Evolutionary conservation across 2,329 filamentous ascomycete genomes (phyloP).

Genomic region (Xylariaceae sp.): DNA sequence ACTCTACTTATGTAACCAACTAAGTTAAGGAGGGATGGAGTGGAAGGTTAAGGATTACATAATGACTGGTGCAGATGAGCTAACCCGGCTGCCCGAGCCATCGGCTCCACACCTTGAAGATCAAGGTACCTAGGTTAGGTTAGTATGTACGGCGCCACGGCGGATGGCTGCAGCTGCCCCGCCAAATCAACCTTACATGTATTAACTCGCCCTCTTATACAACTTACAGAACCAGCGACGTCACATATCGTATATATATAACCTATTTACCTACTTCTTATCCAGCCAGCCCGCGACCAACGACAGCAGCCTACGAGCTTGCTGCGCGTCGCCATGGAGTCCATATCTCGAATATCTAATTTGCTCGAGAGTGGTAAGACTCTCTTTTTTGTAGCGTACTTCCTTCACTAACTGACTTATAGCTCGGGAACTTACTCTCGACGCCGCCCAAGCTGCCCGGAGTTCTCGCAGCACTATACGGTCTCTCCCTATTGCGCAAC

Average conservation of each 20-base stretch:
- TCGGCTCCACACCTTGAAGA: neutral
- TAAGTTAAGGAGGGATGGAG: neutral
- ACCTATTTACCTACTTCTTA: too few relatives aligned
- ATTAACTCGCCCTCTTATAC: constrained; percentile 7
- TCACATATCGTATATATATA: constrained; percentile 12
- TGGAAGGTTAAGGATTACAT: too few relatives aligned
- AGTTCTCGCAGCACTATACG: constrained; percentile 63
- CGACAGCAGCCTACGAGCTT: constrained; percentile 33
- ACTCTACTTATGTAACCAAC: neutral
- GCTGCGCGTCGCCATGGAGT: constrained; percentile 71
- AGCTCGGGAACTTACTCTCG: constrained; percentile 96
- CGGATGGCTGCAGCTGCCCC: constrained; percentile 4
- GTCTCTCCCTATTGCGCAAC: constrained; percentile 75
- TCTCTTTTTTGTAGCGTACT: neutral
- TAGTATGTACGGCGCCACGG: constrained; percentile 2
- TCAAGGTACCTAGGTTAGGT: constrained; percentile 13
- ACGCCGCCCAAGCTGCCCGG: constrained; percentile 89
- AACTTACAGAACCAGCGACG: constrained; percentile 8
- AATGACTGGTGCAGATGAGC: too few relatives aligned
- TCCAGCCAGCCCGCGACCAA: constrained; percentile 15
- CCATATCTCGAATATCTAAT: constrained; percentile 89
- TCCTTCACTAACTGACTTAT: constrained; percentile 25
- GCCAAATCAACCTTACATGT: constrained; percentile 7
- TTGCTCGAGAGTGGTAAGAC: constrained; percentile 88
- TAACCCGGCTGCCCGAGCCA: too few relatives aligned